These are phyloP conservation scores for Maudiozyma serrabonitensis DNA, from an alignment of 805 yeast species.

Conservation along the genomic window DNA sequence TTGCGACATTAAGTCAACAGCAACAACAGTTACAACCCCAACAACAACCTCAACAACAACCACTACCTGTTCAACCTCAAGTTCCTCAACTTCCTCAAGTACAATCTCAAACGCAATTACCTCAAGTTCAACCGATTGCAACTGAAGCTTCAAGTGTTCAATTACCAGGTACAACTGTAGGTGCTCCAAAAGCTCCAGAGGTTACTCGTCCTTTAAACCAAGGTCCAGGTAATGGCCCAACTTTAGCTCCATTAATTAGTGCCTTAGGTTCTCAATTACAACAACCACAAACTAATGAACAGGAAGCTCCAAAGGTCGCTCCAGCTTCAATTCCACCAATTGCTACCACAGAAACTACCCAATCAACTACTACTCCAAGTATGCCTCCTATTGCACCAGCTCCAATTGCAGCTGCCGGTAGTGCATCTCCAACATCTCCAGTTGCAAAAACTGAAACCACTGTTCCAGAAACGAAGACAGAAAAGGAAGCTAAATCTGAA, in stretches of 20 bases:
- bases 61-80: constrained; percentile 13
- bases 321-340: background rate
- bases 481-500: background rate
- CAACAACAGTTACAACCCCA: constrained; percentile 29
- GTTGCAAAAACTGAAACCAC: background rate
- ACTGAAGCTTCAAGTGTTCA: constrained; percentile 9
- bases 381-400: background rate
- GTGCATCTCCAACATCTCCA: background rate
- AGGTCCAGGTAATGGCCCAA: constrained; percentile 7
- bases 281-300: constrained; percentile 1
- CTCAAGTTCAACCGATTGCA: constrained; percentile 5
- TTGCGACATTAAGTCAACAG: constrained; percentile 35
- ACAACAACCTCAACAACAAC: constrained; percentile 17
- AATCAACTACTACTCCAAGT: background rate
- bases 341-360: background rate
- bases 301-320: background rate
- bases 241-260: constrained; percentile 10
- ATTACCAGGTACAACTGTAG: constrained; percentile 2
- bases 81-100: background rate
- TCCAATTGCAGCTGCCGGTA: background rate
- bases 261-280: constrained; percentile 11
- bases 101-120: constrained; percentile 1
- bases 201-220: constrained; percentile 1
- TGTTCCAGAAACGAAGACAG: constrained; percentile 7
- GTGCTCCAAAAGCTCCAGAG: background rate